phyloP scores from a whole-genome alignment of 345 rosid genomes.

The Populus nigra region DNA sequence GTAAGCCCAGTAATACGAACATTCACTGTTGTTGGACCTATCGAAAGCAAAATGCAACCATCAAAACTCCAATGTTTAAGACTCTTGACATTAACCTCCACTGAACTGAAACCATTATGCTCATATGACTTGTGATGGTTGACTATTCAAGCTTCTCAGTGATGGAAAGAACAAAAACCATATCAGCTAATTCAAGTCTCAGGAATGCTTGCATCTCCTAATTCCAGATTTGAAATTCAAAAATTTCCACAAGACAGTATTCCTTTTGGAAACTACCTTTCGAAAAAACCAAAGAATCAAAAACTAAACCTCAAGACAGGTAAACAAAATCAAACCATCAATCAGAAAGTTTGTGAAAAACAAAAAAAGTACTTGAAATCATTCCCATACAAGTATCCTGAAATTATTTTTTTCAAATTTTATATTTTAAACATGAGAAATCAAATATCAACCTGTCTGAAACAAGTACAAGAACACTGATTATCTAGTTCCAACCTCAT shows the following conservation, averaged over 20 bases:
- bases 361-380: not conserved
- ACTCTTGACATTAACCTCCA: not conserved
- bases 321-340: not conserved
- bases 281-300: not conserved
- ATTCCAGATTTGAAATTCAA: not conserved
- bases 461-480: not conserved
- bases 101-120: not conserved
- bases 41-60: slow-evolving; percentile 11
- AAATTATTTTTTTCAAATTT: not conserved
- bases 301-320: not conserved
- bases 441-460: not conserved
- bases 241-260: not conserved
- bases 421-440: not conserved
- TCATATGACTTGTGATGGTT: not conserved
- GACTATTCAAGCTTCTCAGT: not conserved
- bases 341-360: not conserved
- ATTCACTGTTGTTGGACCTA: slow-evolving; percentile 90
- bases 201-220: not conserved
- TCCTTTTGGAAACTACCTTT: not conserved
- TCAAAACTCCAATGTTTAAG: not conserved
- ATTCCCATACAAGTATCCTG: not conserved
- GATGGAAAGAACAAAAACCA: not conserved
- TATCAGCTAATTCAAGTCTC: not conserved
- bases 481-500: not conserved
- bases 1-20: slow-evolving; percentile 81